A percentile compares a stretch with the other conserved stretches of the same genome.
These are phyloP conservation scores for Gigaspora rosea DNA, from an alignment of 192 early-diverging fungal species.

Conservation along the genomic window DNA sequence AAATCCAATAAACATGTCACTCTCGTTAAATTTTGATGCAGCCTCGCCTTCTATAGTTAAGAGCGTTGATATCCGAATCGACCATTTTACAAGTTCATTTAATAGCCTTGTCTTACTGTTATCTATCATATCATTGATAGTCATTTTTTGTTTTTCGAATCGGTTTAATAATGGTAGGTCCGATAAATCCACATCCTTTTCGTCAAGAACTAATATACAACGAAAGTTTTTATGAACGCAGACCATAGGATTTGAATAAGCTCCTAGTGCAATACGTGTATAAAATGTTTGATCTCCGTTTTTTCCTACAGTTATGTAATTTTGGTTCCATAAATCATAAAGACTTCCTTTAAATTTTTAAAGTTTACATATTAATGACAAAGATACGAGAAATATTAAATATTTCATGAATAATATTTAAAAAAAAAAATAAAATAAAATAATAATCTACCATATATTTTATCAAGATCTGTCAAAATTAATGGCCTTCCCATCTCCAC, in stretches of 20 bases:
- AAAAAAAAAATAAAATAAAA: no score
- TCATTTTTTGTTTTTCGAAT: constrained; percentile 26
- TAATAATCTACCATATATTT: neutral
- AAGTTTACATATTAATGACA: no score
- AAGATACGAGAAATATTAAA: no score
- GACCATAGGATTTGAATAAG: constrained; percentile 26
- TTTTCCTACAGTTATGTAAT: constrained; percentile 12
- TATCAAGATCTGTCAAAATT: constrained; percentile 31
- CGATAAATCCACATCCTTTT: neutral
- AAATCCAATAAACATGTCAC: constrained; percentile 32
- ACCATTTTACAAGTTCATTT: neutral
- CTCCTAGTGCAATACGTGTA: constrained; percentile 2
- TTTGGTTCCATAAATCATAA: constrained; percentile 34
- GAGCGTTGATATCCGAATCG: neutral
- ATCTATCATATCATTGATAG: constrained; percentile 14
- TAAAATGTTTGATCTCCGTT: constrained; percentile 14
- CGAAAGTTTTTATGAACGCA: neutral
- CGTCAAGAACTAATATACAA: constrained; percentile 29
- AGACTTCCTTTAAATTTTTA: constrained; percentile 13
- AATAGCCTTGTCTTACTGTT: neutral
- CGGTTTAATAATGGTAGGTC: constrained; percentile 8
- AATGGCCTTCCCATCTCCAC: constrained; percentile 26
- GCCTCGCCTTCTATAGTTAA: neutral
- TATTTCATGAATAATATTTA: neutral
- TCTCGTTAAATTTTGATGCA: neutral